These are phyloP conservation scores for Anethum foeniculum DNA, from an alignment of 140 eudicot species.

Conservation along the genomic window DNA sequence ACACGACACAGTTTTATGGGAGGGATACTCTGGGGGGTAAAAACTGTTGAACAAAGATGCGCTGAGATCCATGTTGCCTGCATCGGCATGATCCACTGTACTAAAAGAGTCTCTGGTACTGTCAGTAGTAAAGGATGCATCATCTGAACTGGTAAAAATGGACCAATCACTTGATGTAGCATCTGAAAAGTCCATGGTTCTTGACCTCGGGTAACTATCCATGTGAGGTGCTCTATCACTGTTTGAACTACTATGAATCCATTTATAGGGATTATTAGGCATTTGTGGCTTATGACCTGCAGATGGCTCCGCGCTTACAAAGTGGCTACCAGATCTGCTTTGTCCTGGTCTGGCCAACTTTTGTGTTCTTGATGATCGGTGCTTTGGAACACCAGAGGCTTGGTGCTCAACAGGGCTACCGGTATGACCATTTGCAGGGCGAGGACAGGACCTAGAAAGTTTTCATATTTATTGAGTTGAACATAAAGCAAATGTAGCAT, in stretches of 20 bases:
- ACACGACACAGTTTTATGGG: slow-evolving; percentile 48
- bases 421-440: slow-evolving; percentile 33
- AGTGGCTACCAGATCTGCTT: slow-evolving; percentile 12
- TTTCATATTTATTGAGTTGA: background rate
- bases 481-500: background rate
- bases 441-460: slow-evolving; percentile 54
- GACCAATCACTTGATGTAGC: slow-evolving; percentile 85
- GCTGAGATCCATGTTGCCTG: slow-evolving; percentile 33
- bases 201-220: slow-evolving; percentile 14
- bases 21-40: slow-evolving; percentile 30
- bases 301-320: slow-evolving; percentile 10
- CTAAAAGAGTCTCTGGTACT: slow-evolving; percentile 87
- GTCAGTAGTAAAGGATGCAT: slow-evolving; percentile 84
- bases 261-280: background rate
- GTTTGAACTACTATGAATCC: slow-evolving; percentile 22
- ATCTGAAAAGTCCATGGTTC: slow-evolving; percentile 46
- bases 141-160: slow-evolving; percentile 77
- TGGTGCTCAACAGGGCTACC: slow-evolving; percentile 32
- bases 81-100: slow-evolving; percentile 54
- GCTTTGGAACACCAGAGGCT: slow-evolving; percentile 25
- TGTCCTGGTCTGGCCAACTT: slow-evolving; percentile 29
- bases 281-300: slow-evolving; percentile 25
- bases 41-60: slow-evolving; percentile 43
- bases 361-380: slow-evolving; percentile 31
- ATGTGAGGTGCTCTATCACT: slow-evolving; percentile 15